Evolutionary conservation across 1,139 yeast species (phyloP).

Genomic region (Fermentozyma sake): DNA sequence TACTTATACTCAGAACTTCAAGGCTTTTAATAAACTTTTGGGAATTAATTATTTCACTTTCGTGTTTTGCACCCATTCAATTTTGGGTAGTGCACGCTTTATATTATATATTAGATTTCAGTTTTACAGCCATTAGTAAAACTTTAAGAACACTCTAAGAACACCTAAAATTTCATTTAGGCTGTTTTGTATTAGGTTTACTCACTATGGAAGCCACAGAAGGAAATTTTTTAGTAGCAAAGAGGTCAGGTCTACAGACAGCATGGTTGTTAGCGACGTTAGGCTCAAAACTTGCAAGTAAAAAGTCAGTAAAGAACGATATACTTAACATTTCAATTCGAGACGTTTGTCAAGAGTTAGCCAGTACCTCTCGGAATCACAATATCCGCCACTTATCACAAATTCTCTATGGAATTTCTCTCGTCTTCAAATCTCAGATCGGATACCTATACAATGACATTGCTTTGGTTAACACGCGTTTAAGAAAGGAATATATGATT

Average conservation of each 20-base stretch:
- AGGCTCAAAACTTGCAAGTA: conserved; percentile 30
- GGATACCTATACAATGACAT: conserved; percentile 40
- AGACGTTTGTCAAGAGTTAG: conserved; percentile 34
- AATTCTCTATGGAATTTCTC: conserved; percentile 53
- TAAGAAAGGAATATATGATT: conserved; percentile 16
- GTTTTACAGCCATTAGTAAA: too few relatives aligned
- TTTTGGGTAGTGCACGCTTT: too few relatives aligned
- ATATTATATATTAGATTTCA: too few relatives aligned
- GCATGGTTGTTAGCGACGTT: conserved; percentile 34
- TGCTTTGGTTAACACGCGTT: conserved; percentile 19
- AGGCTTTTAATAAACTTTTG: too few relatives aligned
- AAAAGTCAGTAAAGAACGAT: conserved; percentile 29
- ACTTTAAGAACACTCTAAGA: too few relatives aligned
- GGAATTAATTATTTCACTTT: too few relatives aligned
- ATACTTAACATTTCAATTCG: conserved; percentile 45
- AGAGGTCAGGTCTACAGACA: conserved; percentile 7
- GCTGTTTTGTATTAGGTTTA: too few relatives aligned
- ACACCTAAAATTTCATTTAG: too few relatives aligned
- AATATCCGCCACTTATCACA: conserved; percentile 46
- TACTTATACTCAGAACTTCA: too few relatives aligned
- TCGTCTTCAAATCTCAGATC: conserved; percentile 50
- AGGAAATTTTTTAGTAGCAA: too few relatives aligned
- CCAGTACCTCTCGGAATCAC: conserved; percentile 18
- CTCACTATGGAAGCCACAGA: too few relatives aligned
- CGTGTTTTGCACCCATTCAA: too few relatives aligned